Evolutionary conservation across 1,284 basidiomycete genomes (phyloP).

Genomic region (Farysia itapuensis): DNA sequence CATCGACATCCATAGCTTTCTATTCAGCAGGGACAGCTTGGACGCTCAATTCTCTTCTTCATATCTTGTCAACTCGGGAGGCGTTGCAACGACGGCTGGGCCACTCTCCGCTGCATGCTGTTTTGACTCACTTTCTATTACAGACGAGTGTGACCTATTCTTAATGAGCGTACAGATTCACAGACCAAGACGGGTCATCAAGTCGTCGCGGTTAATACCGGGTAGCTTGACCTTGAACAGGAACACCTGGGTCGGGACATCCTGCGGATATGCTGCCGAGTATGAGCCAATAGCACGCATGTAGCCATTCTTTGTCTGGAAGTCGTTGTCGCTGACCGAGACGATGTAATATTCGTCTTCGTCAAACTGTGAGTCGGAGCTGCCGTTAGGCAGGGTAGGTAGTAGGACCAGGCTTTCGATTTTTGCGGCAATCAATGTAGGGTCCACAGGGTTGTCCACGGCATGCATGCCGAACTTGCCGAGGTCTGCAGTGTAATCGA

Average conservation of each 20-base stretch:
- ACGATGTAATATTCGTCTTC: constrained; percentile 70
- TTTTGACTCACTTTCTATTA: too few relatives aligned
- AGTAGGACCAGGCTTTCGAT: constrained; percentile 72
- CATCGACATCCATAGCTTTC: too few relatives aligned
- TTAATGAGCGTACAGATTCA: not conserved
- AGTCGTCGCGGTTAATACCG: constrained; percentile 44
- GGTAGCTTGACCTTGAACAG: constrained; percentile 71
- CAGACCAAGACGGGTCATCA: constrained; percentile 18
- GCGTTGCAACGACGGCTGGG: too few relatives aligned
- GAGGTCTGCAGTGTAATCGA: constrained; percentile 64
- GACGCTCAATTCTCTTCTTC: too few relatives aligned
- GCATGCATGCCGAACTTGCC: constrained; percentile 68
- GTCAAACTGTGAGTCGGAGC: constrained; percentile 57
- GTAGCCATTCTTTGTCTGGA: constrained; percentile 68
- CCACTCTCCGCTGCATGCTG: too few relatives aligned
- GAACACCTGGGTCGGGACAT: constrained; percentile 68
- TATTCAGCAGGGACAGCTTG: too few relatives aligned
- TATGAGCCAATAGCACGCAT: constrained; percentile 33
- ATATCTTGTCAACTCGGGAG: too few relatives aligned
- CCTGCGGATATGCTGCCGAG: constrained; percentile 37
- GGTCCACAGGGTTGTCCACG: constrained; percentile 46
- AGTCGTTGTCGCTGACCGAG: constrained; percentile 70
- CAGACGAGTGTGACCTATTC: too few relatives aligned
- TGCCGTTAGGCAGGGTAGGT: constrained; percentile 64
- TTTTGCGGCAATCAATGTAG: constrained; percentile 69